phyloP scores from a whole-genome alignment of 306 rosid species.

The Cyclanthera cordifolia region DNA sequence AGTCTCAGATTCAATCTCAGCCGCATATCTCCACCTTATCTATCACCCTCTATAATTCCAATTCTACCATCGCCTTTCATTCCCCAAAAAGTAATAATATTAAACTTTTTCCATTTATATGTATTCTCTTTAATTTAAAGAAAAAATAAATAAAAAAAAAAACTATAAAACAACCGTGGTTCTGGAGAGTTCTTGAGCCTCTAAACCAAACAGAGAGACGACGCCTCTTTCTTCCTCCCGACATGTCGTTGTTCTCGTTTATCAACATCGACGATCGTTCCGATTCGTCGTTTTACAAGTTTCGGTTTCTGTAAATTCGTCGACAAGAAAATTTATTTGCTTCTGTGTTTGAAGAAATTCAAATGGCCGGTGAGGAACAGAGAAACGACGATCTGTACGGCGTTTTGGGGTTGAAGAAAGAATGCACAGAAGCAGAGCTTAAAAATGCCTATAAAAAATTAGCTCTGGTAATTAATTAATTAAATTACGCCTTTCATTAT shows the following conservation, averaged over 20 bases:
- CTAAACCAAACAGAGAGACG: not conserved
- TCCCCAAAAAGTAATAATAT: not conserved
- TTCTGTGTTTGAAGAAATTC: conserved; percentile 6
- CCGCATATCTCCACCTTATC: conserved; percentile 33
- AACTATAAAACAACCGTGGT: conserved; percentile 8
- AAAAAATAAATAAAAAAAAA: not conserved
- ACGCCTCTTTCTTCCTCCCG: not conserved
- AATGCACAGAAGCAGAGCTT: conserved; percentile 65
- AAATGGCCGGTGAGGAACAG: conserved; percentile 53
- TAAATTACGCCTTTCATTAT: not conserved
- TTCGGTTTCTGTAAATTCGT: not conserved
- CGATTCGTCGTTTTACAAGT: not conserved
- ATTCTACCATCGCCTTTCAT: not conserved
- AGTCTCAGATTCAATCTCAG: conserved; percentile 34
- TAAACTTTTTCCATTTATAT: too few species aligned
- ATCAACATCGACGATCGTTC: not conserved
- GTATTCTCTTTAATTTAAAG: not conserved
- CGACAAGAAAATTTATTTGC: not conserved
- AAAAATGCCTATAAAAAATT: conserved; percentile 74
- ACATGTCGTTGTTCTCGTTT: conserved; percentile 1
- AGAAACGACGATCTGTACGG: conserved; percentile 49
- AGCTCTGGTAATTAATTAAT: conserved; percentile 26
- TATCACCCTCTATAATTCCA: not conserved
- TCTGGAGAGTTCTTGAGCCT: conserved; percentile 7
- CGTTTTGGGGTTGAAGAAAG: conserved; percentile 67